Conservation (phyloP, 345 rosid species). For the Gossypium turneri region DNA sequence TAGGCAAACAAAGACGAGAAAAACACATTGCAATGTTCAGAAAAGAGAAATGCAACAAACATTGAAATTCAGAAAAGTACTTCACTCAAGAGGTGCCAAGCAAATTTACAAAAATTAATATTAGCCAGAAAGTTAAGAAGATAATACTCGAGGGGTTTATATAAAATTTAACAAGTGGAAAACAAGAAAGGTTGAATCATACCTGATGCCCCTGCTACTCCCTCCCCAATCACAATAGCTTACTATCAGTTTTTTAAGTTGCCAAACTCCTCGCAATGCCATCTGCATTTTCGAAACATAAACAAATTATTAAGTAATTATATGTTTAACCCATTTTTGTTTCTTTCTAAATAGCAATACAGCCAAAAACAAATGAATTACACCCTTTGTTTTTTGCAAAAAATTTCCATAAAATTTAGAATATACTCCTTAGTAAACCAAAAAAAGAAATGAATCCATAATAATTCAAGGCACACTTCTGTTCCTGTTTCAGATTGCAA, state of each 20-base stretch:
- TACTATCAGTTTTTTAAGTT: slow-evolving; percentile 73
- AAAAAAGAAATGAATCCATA: not conserved
- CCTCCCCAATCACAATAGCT: slow-evolving; percentile 95
- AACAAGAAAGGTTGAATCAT: slow-evolving; percentile 1
- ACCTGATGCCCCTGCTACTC: slow-evolving; percentile 89
- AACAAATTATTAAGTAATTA: not conserved
- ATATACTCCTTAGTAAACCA: not conserved
- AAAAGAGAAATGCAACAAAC: not conserved
- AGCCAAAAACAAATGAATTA: not conserved
- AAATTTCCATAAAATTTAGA: not conserved
- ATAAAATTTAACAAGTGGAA: not conserved
- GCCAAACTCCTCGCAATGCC: slow-evolving; percentile 90
- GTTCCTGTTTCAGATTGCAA: not conserved
- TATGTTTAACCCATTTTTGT: not conserved
- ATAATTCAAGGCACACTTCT: not conserved
- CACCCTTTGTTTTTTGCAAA: not conserved
- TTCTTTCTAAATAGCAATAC: not conserved
- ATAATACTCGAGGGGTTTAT: not conserved
- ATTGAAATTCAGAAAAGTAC: not conserved
- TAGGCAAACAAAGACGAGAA: not conserved
- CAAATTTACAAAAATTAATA: not conserved
- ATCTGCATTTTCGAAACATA: slow-evolving; percentile 29
- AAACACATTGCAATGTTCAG: not conserved
- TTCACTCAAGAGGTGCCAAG: not conserved
- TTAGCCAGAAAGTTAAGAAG: not conserved